Base-by-base conservation (phyloP, 768 basidiomycete genomes). In the Dioszegia hungarica region DNA sequence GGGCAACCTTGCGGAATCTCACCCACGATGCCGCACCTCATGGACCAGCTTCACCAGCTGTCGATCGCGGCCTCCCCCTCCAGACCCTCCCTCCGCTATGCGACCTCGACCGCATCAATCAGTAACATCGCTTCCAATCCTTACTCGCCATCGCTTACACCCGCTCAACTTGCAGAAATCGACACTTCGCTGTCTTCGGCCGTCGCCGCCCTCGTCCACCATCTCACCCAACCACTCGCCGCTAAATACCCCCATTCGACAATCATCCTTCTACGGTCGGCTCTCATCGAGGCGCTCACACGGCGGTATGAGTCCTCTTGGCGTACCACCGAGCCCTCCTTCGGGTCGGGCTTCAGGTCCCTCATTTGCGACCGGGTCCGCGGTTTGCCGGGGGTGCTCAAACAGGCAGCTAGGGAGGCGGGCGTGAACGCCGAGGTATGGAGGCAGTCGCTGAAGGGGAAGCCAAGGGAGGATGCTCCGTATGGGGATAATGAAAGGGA, bases 261-360 rank as follows among this genome's bases (percentile, higher is more conserved):
- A 19, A 50, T 75, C 31, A 22, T 61, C 19, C 25, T 34, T 2
- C 62, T 75, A 3, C 62, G 65, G 15, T 44, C 57, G 12, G 33
- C 54, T 24, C 64, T 73, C 40, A 31, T 41, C 15, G 17, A 46
- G 3, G 38, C 59, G 27, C 61, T 73, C 22, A 64, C 47, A 12
- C 47, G 22, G 9, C 31, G 54, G 3, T 68, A 49, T 47, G 39
- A 57, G 14, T 57, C 72, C 1, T 66, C 69, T 29, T 77, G 76
- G 76, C 63, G 73, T n/a, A 50, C 63, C 0, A 17, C 43, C 5
- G 59, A 65, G 27, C 73, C 75, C 0, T 59, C 60, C 0, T 29
- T 51, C 15, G 76, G 76, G 1, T 70, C 72, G 6, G 76, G 67
- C n/a, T 63, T 41, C 43, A 46, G 76, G 12, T 51, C 49, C 3